Conservation (phyloP, 345 rosid species). For the Salix arbutifolia region DNA sequence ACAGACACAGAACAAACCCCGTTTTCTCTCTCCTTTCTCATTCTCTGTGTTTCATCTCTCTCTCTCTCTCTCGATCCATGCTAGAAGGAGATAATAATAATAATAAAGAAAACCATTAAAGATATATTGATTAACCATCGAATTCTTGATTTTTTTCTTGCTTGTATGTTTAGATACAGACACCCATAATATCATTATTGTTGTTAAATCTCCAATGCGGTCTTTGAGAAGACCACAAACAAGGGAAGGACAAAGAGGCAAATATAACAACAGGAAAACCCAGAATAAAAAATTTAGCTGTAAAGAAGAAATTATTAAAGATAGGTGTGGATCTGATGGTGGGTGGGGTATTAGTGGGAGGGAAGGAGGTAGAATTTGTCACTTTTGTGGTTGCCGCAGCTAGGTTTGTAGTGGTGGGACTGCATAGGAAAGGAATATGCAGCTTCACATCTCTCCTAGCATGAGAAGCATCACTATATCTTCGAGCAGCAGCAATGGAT, state of each 20-base stretch:
- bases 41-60: background rate
- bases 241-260: constrained; percentile 8
- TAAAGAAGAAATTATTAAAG: background rate
- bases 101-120: constrained; percentile 2
- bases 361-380: constrained; percentile 14
- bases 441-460: constrained; percentile 99
- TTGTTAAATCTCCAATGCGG: constrained; percentile 56
- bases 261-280: background rate
- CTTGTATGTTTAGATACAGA: background rate
- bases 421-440: constrained; percentile 79
- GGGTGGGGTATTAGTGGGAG: constrained; percentile 39
- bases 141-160: too few relatives aligned
- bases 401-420: constrained; percentile 42
- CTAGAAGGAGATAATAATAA: background rate
- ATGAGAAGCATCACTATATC: constrained; percentile 99
- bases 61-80: constrained; percentile 18
- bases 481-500: constrained; percentile 74
- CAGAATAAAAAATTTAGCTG: constrained; percentile 15
- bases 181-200: constrained; percentile 2
- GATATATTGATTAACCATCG: background rate
- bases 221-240: constrained; percentile 44
- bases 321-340: constrained; percentile 74
- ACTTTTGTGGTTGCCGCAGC: constrained; percentile 2
- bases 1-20: constrained; percentile 8
- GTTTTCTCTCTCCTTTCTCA: constrained; percentile 23